Evolutionary conservation across 202 grass and related monocot genomes (phyloP).

Genomic region (Carex sylvatica): DNA sequence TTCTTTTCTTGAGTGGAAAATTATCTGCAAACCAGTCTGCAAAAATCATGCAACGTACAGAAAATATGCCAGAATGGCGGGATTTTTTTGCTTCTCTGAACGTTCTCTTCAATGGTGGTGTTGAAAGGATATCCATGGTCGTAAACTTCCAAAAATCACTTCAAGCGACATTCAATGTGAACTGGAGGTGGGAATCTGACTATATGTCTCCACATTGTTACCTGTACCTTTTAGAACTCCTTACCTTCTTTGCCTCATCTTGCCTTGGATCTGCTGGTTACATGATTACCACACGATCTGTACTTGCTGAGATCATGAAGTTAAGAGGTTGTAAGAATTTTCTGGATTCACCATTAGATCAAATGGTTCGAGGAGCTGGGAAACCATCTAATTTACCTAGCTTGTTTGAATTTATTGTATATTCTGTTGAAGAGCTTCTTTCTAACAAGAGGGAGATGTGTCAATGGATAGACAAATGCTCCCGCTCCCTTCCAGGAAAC

Average conservation of each 20-base stretch:
- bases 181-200: constrained; percentile 34
- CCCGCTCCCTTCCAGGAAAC: background rate
- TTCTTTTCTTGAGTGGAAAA: constrained; percentile 43
- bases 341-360: constrained; percentile 35
- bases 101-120: constrained; percentile 37
- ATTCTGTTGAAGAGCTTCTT: constrained; percentile 26
- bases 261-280: constrained; percentile 19
- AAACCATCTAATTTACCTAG: background rate
- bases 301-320: constrained; percentile 51
- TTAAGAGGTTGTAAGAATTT: constrained; percentile 41
- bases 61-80: constrained; percentile 33
- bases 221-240: constrained; percentile 51
- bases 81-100: constrained; percentile 37
- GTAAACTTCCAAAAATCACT: constrained; percentile 40
- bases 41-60: constrained; percentile 30
- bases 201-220: constrained; percentile 53
- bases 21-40: constrained; percentile 25
- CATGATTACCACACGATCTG: constrained; percentile 48
- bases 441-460: background rate
- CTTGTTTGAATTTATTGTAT: constrained; percentile 31
- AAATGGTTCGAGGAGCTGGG: background rate
- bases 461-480: constrained; percentile 33
- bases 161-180: constrained; percentile 23
- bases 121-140: constrained; percentile 31
- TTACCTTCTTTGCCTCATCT: constrained; percentile 48